phyloP scores from a whole-genome alignment of 345 rosid species.

The Eucalyptus polyanthemos region DNA sequence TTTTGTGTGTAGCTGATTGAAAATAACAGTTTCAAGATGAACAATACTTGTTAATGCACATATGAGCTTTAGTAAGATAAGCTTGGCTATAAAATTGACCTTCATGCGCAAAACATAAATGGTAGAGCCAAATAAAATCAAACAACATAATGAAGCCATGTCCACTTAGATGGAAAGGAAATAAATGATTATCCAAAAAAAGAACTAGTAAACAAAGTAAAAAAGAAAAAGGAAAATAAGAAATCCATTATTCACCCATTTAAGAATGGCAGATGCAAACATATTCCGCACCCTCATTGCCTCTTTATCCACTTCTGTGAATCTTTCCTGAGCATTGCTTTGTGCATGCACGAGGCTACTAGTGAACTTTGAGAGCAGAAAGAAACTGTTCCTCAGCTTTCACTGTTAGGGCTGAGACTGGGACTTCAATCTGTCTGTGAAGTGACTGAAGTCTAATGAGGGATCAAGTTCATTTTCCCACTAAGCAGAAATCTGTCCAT shows the following conservation, averaged over 20 bases:
- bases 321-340: neutral
- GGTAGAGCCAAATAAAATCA: neutral
- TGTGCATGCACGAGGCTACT: neutral
- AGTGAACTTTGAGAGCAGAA: neutral
- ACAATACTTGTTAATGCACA: neutral
- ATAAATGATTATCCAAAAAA: neutral
- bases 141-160: neutral
- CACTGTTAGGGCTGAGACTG: neutral
- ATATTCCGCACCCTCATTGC: neutral
- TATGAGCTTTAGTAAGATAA: neutral
- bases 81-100: neutral
- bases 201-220: neutral
- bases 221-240: neutral
- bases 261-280: neutral
- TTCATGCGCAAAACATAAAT: neutral
- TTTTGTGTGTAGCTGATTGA: neutral
- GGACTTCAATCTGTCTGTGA: neutral
- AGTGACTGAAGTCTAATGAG: neutral
- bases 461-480: neutral
- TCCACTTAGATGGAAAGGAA: neutral
- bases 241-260: neutral
- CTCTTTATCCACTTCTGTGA: neutral
- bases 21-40: neutral
- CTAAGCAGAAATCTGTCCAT: neutral
- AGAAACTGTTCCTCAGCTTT: neutral